Evolutionary conservation across 805 yeast species (phyloP).

Genomic region (Candida vaughaniae): DNA sequence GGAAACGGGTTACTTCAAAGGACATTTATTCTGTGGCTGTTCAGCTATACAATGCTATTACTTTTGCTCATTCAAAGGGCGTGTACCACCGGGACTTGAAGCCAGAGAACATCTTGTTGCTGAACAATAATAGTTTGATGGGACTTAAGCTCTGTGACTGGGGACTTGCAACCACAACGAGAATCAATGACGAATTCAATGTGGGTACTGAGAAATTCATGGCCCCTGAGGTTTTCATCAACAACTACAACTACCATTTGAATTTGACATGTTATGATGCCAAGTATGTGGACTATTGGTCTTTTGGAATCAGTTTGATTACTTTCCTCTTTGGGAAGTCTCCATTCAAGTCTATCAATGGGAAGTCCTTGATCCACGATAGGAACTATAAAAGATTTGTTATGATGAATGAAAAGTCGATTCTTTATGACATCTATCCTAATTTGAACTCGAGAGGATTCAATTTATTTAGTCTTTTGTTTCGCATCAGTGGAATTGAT

Average conservation of each 20-base stretch:
- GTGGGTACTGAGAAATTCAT: conserved; percentile 62
- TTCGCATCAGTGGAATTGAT: conserved; percentile 37
- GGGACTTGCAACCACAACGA: conserved; percentile 59
- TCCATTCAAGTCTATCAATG: conserved; percentile 44
- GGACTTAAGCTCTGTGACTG: conserved; percentile 67
- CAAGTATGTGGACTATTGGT: conserved; percentile 53
- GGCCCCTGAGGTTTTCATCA: conserved; percentile 51
- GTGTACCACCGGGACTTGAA: conserved; percentile 71
- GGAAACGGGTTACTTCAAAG: conserved; percentile 11
- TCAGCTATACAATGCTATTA: conserved; percentile 53
- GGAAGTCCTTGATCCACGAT: conserved; percentile 28
- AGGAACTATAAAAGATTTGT: conserved; percentile 44
- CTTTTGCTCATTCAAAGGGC: conserved; percentile 55
- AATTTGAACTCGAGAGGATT: conserved; percentile 36
- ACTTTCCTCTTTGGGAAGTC: conserved; percentile 52
- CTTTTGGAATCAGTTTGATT: conserved; percentile 50
- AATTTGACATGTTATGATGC: conserved; percentile 39
- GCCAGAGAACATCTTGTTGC: conserved; percentile 65
- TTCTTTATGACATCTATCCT: conserved; percentile 51
- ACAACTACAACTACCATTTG: conserved; percentile 10
- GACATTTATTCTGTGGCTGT: conserved; percentile 40
- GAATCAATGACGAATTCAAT: conserved; percentile 30
- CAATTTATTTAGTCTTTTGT: conserved; percentile 39
- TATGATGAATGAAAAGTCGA: conserved; percentile 33
- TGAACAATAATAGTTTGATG: conserved; percentile 27